Conservation (phyloP, 2,329 filamentous ascomycete species). For the Nigrospora osmanthi region DNA sequence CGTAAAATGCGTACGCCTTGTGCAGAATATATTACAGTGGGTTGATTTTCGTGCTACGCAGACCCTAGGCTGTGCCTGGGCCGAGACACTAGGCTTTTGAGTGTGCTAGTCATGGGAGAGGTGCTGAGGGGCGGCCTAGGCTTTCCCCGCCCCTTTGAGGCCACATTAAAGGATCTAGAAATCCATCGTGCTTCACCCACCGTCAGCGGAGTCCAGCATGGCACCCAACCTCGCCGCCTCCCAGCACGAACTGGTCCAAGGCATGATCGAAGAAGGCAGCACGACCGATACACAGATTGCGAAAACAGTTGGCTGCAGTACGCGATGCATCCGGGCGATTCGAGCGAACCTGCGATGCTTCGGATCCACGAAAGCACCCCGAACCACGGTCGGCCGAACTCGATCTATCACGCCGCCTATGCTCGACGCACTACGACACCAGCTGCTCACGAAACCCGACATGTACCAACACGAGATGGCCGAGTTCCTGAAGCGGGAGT, state of each 20-base stretch:
- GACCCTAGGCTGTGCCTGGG: no score
- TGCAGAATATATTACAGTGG: no score
- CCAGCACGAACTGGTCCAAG: not conserved
- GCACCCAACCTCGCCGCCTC: not conserved
- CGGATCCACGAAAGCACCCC: not conserved
- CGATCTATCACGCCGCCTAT: not conserved
- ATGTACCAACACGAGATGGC: not conserved
- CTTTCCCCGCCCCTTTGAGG: no score
- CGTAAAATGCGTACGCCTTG: no score
- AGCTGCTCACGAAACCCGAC: not conserved
- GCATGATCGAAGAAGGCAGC: not conserved
- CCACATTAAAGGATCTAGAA: no score
- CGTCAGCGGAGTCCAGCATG: not conserved
- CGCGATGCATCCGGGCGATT: not conserved
- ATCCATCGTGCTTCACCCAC: no score
- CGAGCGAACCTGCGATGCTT: not conserved
- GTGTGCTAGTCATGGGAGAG: no score
- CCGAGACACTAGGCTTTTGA: no score
- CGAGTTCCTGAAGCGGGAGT: not conserved
- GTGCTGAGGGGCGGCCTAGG: no score
- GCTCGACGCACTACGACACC: not conserved
- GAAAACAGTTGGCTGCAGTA: not conserved
- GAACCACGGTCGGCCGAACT: not conserved
- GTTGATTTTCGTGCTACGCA: no score
- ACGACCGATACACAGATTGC: not conserved